phyloP scores from a whole-genome alignment of 192 early-diverging fungal species.

The Rhizophlyctis rosea region DNA sequence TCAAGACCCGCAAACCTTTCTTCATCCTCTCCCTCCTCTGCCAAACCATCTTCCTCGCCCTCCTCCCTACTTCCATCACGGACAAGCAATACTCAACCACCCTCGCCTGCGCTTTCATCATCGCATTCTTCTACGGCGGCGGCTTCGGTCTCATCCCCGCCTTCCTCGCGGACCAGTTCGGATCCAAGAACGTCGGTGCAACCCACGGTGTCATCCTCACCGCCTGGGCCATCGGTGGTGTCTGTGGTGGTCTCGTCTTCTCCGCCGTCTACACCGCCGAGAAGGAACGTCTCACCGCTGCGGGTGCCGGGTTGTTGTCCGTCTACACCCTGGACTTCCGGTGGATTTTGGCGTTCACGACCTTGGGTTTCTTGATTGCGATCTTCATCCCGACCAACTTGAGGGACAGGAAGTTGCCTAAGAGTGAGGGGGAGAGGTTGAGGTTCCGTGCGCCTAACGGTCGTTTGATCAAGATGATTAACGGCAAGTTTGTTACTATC shows the following conservation, averaged over 20 bases:
- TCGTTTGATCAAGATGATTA: slow-evolving; percentile 38
- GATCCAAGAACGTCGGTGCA: slow-evolving; percentile 70
- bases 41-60: slow-evolving; percentile 60
- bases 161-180: slow-evolving; percentile 76
- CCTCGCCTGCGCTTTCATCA: slow-evolving; percentile 58
- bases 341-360: slow-evolving; percentile 65
- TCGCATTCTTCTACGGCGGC: slow-evolving; percentile 70
- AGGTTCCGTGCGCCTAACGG: slow-evolving; percentile 56
- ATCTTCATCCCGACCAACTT: slow-evolving; percentile 60
- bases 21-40: slow-evolving; percentile 59
- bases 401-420: slow-evolving; percentile 65
- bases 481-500: slow-evolving; percentile 22
- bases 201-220: slow-evolving; percentile 75
- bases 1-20: slow-evolving; percentile 60
- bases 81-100: slow-evolving; percentile 54
- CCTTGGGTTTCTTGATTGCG: slow-evolving; percentile 55
- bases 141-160: slow-evolving; percentile 76
- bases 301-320: slow-evolving; percentile 42
- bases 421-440: slow-evolving; percentile 53
- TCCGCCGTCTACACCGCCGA: slow-evolving; percentile 53
- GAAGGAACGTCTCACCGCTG: slow-evolving; percentile 32
- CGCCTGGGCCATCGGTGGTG: slow-evolving; percentile 72
- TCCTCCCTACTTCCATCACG: slow-evolving; percentile 56
- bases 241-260: slow-evolving; percentile 70
- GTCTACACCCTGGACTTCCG: slow-evolving; percentile 56